phyloP scores from a whole-genome alignment of 148 eudicot species.

The Camellia granthamiana region DNA sequence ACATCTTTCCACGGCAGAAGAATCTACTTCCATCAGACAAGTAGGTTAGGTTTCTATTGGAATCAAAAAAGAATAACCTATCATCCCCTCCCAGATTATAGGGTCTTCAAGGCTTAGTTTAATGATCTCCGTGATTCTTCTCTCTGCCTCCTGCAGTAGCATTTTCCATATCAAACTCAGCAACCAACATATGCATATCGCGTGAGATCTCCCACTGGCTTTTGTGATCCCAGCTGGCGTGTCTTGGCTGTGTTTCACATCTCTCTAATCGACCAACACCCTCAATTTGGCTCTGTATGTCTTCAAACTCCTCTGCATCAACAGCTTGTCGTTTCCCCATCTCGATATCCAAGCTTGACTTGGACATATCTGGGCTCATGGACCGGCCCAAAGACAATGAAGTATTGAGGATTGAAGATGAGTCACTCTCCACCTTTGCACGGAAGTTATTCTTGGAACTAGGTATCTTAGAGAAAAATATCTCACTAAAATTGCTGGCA shows the following conservation, averaged over 20 bases:
- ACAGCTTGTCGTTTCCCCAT: constrained; percentile 16
- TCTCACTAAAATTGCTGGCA: constrained; percentile 25
- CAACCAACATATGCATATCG: background rate
- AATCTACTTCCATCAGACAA: background rate
- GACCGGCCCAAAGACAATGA: constrained; percentile 10
- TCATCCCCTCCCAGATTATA: background rate
- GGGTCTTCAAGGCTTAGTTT: background rate
- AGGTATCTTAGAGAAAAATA: constrained; percentile 26
- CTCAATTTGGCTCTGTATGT: constrained; percentile 17
- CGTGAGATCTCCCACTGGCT: constrained; percentile 4
- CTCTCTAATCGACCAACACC: constrained; percentile 13
- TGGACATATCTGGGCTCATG: constrained; percentile 8
- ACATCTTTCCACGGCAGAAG: background rate
- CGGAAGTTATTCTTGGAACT: constrained; percentile 23
- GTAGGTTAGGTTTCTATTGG: background rate
- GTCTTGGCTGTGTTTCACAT: constrained; percentile 2
- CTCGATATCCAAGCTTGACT: constrained; percentile 11
- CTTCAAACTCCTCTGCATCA: constrained; percentile 22
- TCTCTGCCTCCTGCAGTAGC: background rate
- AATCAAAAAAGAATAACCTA: background rate
- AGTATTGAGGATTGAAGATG: background rate
- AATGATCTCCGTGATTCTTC: background rate
- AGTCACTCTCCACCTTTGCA: constrained; percentile 14
- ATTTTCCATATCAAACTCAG: constrained; percentile 7
- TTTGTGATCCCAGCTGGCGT: constrained; percentile 3